A percentile compares a stretch with the other conserved stretches of the same genome.
Evolutionary conservation across 2,329 filamentous ascomycete genomes (phyloP).

Genomic region (Trichoderma endophyticum): DNA sequence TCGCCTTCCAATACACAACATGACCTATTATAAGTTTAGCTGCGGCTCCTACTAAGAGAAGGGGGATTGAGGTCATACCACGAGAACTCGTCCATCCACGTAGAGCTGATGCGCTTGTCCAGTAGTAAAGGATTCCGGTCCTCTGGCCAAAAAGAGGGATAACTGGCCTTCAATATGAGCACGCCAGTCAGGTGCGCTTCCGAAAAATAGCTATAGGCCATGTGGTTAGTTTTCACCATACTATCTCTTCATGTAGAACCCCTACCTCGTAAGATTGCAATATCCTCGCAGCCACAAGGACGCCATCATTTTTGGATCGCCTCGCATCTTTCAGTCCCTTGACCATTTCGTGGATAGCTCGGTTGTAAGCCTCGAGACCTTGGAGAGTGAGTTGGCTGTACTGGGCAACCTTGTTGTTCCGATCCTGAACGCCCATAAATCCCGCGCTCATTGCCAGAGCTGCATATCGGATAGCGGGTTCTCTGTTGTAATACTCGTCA

Average conservation of each 20-base stretch:
- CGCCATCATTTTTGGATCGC: slow-evolving; percentile 20
- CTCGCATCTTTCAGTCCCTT: slow-evolving; percentile 12
- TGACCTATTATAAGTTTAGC: slow-evolving; percentile 13
- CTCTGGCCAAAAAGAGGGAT: slow-evolving; percentile 20
- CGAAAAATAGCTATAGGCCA: slow-evolving; percentile 3
- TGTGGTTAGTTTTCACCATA: neutral
- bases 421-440: slow-evolving; percentile 21
- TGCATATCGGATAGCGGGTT: slow-evolving; percentile 20
- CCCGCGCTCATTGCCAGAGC: slow-evolving; percentile 25
- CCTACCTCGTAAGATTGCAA: slow-evolving; percentile 26
- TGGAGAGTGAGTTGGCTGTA: slow-evolving; percentile 23
- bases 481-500: slow-evolving; percentile 23
- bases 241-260: neutral
- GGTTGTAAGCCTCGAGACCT: slow-evolving; percentile 24
- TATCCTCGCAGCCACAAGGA: slow-evolving; percentile 20
- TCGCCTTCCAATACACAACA: slow-evolving; percentile 20
- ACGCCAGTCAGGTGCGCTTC: slow-evolving; percentile 18
- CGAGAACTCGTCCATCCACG: slow-evolving; percentile 24
- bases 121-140: slow-evolving; percentile 17
- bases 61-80: slow-evolving; percentile 15
- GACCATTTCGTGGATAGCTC: slow-evolving; percentile 21
- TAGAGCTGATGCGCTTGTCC: slow-evolving; percentile 25
- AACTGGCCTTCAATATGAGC: slow-evolving; percentile 22
- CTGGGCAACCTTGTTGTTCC: slow-evolving; percentile 22
- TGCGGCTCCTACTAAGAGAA: neutral